Base-by-base conservation (phyloP, 164 flowering plant species). In the Tetrastigma voinierianum region DNA sequence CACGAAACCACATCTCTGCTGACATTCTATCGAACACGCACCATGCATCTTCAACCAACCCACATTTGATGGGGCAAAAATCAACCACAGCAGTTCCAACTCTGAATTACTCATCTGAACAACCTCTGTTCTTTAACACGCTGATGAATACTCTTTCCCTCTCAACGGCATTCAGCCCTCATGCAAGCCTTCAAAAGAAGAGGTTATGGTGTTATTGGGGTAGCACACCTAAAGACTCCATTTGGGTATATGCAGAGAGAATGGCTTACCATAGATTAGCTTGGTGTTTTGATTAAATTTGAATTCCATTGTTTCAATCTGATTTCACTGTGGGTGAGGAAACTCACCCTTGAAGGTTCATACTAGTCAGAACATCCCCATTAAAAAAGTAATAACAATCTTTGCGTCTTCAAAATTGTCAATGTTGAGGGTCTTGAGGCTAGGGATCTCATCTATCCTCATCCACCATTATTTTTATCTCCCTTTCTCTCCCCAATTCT, bases 11-110 rank as follows among this genome's bases (percentile, higher is more conserved):
- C 58, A 44, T 74, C 71, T 52, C 72, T 52, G 15, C 63, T 49
- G 23, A 9, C 71, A 74, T 78, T 78, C 73, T 78, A 64, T 76
- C 87, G 54, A 86, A 86, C 76, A 83, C 73, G 0, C 49, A 4
- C 3, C 66, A 57, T 0, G 87, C 87, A 46, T 82, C 78, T 3
- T 72, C 80, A 16, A 78, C 46, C 51, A 74, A 65, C 64, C 86
- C 86, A n/a, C n/a, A 79, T 66, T 79, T 79, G 71, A 51, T 84
- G n/a, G n/a, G n/a, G n/a, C n/a, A 86, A 52, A 82, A 83, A 65
- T 79, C 80, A 25, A 83, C 69, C 1, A 86, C 70, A 19, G 84
- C 77, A 7, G 87, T 82, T 46, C 75, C 68, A 68, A 84, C 72
- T 18, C 82, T 72, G 51, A 81, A 68, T 86, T 80, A 2, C 70